Base-by-base conservation (phyloP, 345 rosid genomes). In the Cochlearia excelsa region DNA sequence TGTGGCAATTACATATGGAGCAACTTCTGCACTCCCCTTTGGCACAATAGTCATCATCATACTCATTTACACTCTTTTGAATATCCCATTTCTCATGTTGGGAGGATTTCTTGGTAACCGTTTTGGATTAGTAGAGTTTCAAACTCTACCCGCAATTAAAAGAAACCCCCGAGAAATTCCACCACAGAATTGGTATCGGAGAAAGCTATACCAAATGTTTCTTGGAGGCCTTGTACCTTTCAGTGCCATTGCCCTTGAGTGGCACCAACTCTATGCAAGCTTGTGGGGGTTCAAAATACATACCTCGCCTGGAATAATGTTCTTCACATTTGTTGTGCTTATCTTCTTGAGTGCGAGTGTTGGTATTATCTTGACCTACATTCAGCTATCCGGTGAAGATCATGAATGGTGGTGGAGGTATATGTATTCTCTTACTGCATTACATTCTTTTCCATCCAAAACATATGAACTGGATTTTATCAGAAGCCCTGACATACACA, bases 351-450 rank as follows among this genome's bases (percentile, higher is more conserved):
- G 82, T 23, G 78, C 80, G 27, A 71, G 80, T 28, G 65, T 88
- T 44, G 76, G 88, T 57, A 57, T 86, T 46, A 83, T 85, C 70
- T 77, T 91, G 84, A 86, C 92, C 10, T 81, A 79, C 70, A 74
- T 87, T 72, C 96, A 88, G 68, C 87, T 88, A 26, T 82, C 95
- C 3, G 72, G 80, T 46, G 96, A 88, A 71, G 90, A 91, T 75
- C 96, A 82, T 63, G 71, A 80, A 65, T 91, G 96, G 96, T 91
- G 95, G 98, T 88, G 98, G 98, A 88, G 95, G 96, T 86, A 86
- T 65, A 86, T 65, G 76, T 54, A 51, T 47, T 46, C 46, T 10
- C 10, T 57, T 76, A 53, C 44, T 58, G 27, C 37, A 7, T 30
- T 67, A 53, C 4, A 2, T 44, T 43, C 0, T 45, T 38, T 40